Conservation (phyloP, 768 basidiomycete genomes). For the Rhodotorula graminis region DNA sequence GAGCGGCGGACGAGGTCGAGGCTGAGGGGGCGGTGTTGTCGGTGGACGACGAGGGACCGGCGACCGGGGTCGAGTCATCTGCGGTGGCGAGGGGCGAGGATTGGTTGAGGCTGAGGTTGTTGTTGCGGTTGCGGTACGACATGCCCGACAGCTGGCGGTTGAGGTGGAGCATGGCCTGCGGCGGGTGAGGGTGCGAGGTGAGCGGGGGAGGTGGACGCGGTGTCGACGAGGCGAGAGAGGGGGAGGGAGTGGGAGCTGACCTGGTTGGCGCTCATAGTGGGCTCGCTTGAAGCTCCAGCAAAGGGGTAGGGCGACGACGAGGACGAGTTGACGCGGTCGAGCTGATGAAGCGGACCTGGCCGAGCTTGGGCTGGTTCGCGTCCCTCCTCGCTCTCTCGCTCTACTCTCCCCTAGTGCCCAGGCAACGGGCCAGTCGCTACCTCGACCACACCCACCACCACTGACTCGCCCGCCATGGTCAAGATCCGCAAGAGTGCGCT, state of each 20-base stretch:
- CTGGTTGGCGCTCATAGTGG: not conserved
- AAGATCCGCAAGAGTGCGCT: slow-evolving; percentile 41
- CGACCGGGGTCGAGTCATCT: not conserved
- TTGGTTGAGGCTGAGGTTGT: slow-evolving; percentile 34
- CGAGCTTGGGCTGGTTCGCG: not conserved
- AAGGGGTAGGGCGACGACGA: no score
- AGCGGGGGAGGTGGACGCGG: not conserved
- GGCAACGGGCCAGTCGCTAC: no score
- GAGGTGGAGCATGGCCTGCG: slow-evolving; percentile 25
- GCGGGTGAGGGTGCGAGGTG: not conserved
- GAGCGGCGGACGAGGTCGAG: not conserved
- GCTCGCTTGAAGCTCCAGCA: no score
- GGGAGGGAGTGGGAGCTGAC: not conserved
- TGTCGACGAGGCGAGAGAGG: not conserved
- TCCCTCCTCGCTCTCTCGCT: not conserved
- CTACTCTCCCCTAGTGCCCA: no score
- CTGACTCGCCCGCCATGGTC: slow-evolving; percentile 16
- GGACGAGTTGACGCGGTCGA: no score
- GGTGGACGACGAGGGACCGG: not conserved
- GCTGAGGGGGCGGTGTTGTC: not conserved
- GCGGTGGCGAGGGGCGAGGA: slow-evolving; percentile 4
- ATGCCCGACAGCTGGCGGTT: slow-evolving; percentile 36
- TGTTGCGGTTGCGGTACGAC: slow-evolving; percentile 7
- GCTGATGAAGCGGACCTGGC: not conserved
- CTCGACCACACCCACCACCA: not conserved